These are phyloP conservation scores for Xylariaceae sp. DNA, from an alignment of 2,329 filamentous ascomycete species.

Conservation along the genomic window DNA sequence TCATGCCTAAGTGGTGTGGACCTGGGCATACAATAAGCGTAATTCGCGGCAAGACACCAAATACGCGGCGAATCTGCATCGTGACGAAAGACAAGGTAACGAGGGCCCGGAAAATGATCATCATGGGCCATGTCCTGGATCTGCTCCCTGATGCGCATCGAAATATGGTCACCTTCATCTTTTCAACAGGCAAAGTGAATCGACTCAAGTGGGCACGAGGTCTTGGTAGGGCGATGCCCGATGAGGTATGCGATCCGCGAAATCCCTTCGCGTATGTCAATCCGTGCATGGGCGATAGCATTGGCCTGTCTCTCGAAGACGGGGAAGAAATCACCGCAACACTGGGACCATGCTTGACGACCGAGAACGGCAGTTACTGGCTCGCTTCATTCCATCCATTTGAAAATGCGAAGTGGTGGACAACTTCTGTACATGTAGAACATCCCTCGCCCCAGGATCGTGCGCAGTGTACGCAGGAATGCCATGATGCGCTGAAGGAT, in stretches of 20 bases:
- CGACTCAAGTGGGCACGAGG: slow-evolving; percentile 40
- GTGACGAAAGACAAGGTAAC: slow-evolving; percentile 36
- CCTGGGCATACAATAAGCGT: slow-evolving; percentile 38
- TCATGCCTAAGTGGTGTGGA: slow-evolving; percentile 40
- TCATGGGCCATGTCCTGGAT: slow-evolving; percentile 39
- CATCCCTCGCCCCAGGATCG: slow-evolving; percentile 41
- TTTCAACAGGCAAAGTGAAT: slow-evolving; percentile 36
- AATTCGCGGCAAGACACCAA: slow-evolving; percentile 33
- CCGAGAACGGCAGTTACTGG: slow-evolving; percentile 38
- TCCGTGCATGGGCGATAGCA: slow-evolving; percentile 44
- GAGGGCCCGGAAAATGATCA: slow-evolving; percentile 35
- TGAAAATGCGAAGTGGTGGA: slow-evolving; percentile 32
- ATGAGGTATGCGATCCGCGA: slow-evolving; percentile 38
- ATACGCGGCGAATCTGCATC: slow-evolving; percentile 37
- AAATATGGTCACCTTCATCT: slow-evolving; percentile 33
- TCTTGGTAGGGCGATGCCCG: slow-evolving; percentile 34
- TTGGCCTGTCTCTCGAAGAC: slow-evolving; percentile 34
- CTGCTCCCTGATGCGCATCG: slow-evolving; percentile 35
- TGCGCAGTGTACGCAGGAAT: slow-evolving; percentile 31
- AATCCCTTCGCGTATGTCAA: slow-evolving; percentile 40
- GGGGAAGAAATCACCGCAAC: slow-evolving; percentile 37
- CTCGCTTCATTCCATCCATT: slow-evolving; percentile 43
- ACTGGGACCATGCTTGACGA: slow-evolving; percentile 37
- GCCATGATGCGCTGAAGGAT: slow-evolving; percentile 35
- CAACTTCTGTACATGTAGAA: slow-evolving; percentile 31